A percentile compares a stretch with the other conserved stretches of the same genome.
phyloP scores from a whole-genome alignment of 352 stramenopile species.

The Discostella stelligera region DNA sequence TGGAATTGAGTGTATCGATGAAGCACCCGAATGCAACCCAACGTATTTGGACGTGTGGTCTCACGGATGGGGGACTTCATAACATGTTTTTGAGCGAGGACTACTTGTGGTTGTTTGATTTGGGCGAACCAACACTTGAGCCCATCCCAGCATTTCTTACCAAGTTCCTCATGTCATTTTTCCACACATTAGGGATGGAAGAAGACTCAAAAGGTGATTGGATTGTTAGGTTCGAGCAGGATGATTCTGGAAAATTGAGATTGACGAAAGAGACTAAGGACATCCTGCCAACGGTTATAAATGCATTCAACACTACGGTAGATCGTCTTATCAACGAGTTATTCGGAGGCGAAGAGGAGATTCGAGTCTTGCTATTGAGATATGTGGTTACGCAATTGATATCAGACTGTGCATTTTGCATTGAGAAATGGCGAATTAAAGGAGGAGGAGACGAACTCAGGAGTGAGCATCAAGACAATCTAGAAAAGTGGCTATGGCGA shows the following conservation, averaged over 20 bases:
- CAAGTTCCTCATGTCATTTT: slow-evolving; percentile 77
- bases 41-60: slow-evolving; percentile 67
- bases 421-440: slow-evolving; percentile 75
- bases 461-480: slow-evolving; percentile 49
- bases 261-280: slow-evolving; percentile 60
- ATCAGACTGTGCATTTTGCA: slow-evolving; percentile 72
- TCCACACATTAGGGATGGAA: slow-evolving; percentile 76
- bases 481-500: slow-evolving; percentile 74
- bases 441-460: slow-evolving; percentile 54
- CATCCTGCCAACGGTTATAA: slow-evolving; percentile 54
- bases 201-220: slow-evolving; percentile 64
- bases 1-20: slow-evolving; percentile 44
- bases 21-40: slow-evolving; percentile 50
- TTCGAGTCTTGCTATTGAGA: slow-evolving; percentile 45
- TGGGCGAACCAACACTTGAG: slow-evolving; percentile 59
- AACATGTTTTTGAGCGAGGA: slow-evolving; percentile 70
- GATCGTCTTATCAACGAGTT: slow-evolving; percentile 58
- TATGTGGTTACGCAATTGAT: slow-evolving; percentile 73
- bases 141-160: slow-evolving; percentile 71
- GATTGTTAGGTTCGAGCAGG: slow-evolving; percentile 66
- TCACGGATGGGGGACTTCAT: slow-evolving; percentile 74
- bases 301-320: slow-evolving; percentile 64
- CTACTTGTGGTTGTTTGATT: slow-evolving; percentile 73
- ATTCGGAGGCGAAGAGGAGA: background rate
- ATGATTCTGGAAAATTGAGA: slow-evolving; percentile 45